These are phyloP conservation scores for Coffea humblotiana DNA, from an alignment of 305 asterid genomes.

Conservation along the genomic window DNA sequence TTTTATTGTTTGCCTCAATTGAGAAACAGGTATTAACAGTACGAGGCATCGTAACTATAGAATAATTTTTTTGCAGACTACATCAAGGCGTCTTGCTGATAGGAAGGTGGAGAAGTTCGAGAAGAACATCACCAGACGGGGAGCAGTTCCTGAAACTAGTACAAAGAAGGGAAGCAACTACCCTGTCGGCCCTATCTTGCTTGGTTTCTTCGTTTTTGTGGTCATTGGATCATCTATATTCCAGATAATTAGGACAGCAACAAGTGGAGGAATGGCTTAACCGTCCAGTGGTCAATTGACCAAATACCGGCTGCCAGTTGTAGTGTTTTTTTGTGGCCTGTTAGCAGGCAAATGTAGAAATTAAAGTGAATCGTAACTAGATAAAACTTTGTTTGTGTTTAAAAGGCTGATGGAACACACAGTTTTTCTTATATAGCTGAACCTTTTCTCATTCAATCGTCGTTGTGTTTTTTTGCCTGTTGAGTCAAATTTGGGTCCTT, in stretches of 20 bases:
- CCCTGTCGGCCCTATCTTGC: constrained; percentile 81
- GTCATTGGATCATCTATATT: constrained; percentile 89
- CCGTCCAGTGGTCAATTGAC: neutral
- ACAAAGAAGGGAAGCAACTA: constrained; percentile 75
- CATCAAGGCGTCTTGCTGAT: constrained; percentile 84
- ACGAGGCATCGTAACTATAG: neutral
- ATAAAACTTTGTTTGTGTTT: neutral
- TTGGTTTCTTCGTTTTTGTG: constrained; percentile 85
- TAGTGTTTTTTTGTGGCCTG: constrained; percentile 21
- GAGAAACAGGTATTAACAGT: neutral
- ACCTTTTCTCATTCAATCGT: neutral
- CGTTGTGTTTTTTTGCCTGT: neutral
- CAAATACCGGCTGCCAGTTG: neutral
- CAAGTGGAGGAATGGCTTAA: constrained; percentile 79
- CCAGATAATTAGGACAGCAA: constrained; percentile 88
- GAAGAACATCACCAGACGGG: constrained; percentile 81
- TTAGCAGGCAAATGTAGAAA: constrained; percentile 6
- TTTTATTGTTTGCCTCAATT: neutral
- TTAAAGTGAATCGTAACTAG: neutral
- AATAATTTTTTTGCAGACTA: constrained; percentile 45
- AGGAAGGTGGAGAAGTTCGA: constrained; percentile 85
- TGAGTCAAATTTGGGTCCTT: neutral
- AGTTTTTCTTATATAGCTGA: neutral
- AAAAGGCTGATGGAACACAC: neutral
- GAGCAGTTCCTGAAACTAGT: constrained; percentile 63